Evolutionary conservation across 768 basidiomycete genomes (phyloP).

Genomic region (Auriscalpium vulgare): DNA sequence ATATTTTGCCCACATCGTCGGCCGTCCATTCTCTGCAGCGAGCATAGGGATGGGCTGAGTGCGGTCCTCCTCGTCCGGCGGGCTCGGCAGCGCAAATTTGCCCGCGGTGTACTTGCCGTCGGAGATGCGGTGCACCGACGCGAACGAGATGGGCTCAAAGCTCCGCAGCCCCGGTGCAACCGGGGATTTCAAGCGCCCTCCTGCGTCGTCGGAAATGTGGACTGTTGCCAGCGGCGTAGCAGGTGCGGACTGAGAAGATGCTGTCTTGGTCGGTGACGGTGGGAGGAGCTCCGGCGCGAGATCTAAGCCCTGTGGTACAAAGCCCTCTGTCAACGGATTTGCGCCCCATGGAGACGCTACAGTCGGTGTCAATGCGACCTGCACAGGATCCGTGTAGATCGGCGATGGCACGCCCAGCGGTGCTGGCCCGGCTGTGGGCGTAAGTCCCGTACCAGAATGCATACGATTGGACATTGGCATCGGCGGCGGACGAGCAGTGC

Average conservation of each 20-base stretch:
- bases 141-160: constrained; percentile 75
- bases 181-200: constrained; percentile 17
- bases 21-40: constrained; percentile 26
- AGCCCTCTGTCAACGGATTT: constrained; percentile 12
- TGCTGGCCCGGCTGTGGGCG: constrained; percentile 26
- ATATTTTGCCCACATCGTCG: constrained; percentile 48
- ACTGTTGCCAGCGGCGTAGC: constrained; percentile 3
- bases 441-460: constrained; percentile 14
- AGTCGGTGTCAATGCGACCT: constrained; percentile 21
- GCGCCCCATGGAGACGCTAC: constrained; percentile 24
- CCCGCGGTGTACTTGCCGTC: constrained; percentile 72
- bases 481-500: constrained; percentile 13
- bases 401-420: constrained; percentile 28
- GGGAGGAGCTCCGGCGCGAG: constrained; percentile 35
- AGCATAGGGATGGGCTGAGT: constrained; percentile 8
- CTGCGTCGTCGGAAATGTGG: constrained; percentile 5
- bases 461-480: constrained; percentile 16
- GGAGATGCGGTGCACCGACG: constrained; percentile 46
- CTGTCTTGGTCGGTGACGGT: constrained; percentile 44
- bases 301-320: constrained; percentile 14
- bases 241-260: constrained; percentile 23
- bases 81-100: constrained; percentile 65
- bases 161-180: constrained; percentile 18
- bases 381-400: constrained; percentile 21
- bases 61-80: constrained; percentile 39